Base-by-base conservation (phyloP, 106 monocot genomes). In the Hemerocallis citrina region DNA sequence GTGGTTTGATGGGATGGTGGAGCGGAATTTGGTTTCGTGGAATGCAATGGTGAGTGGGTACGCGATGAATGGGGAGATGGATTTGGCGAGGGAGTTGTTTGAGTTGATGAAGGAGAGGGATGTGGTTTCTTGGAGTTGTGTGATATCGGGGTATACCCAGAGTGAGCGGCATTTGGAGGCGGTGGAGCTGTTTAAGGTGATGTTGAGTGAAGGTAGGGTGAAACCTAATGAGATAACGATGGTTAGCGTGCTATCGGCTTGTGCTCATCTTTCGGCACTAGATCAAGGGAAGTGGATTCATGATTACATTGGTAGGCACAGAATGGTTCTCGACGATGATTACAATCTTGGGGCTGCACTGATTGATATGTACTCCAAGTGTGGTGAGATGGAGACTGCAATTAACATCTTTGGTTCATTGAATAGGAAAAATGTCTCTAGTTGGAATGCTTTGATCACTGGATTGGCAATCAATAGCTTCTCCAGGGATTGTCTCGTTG, bases 311-410 rank as follows among this genome's bases (percentile, higher is more conserved):
- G 81, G 84, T 13, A 78, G 60, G 65, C 81, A 81, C 48, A 34
- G 32, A 15, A 70, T 88, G 77, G 65, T 45, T 13, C 43, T 84
- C 9, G 80, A 92, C 27, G 61, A 78, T 61, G 81, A 84, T 0
- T 55, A 75, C 36, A 87, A 88, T 74, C 78, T 93, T 16, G 88
- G 84, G 5, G 84, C 87, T 9, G 83, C 84, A 16, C 42, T 93
- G 49, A 81, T 93, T 41, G 84, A 93, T 60, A 88, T 93, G 92
- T 88, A 93, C 49, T 72, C 87, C 28, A 92, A 92, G 35, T 88
- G 92, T 38, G 87, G 86, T 8, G 43, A 62, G 10, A 54, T 71
- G 12, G 63, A 84, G 28, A 43, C 59, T 14, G 80, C 88, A 38
- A 16, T 61, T 13, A 41, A 65, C 15, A n/a, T 84, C 7, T 92